Evolutionary conservation across 805 yeast species (phyloP).

Genomic region (Starmerella sirachaensis): DNA sequence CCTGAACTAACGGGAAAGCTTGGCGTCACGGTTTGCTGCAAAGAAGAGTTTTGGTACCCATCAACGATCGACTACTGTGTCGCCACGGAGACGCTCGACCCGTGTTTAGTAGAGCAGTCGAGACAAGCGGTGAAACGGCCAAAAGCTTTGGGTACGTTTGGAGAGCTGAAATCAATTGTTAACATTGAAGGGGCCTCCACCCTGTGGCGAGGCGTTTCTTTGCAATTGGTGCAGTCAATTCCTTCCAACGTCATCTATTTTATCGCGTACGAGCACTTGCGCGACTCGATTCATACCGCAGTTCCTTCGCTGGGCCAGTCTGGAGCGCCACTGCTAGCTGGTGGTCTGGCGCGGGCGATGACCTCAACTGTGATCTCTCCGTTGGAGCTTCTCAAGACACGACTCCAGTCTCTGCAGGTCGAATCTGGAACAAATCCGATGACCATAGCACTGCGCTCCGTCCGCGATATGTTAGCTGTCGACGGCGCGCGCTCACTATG

Average conservation of each 20-base stretch:
- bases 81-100: conserved; percentile 24
- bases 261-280: conserved; percentile 78
- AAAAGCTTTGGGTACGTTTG: conserved; percentile 36
- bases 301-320: conserved; percentile 28
- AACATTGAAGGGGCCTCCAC: conserved; percentile 63
- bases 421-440: conserved; percentile 34
- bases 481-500: conserved; percentile 59
- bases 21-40: conserved; percentile 32
- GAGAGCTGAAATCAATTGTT: conserved; percentile 57
- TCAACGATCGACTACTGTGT: conserved; percentile 29
- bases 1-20: conserved; percentile 10
- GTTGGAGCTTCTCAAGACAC: conserved; percentile 70
- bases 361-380: conserved; percentile 85
- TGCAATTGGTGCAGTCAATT: conserved; percentile 72
- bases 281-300: conserved; percentile 52
- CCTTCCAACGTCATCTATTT: conserved; percentile 91
- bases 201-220: conserved; percentile 78
- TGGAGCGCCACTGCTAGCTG: conserved; percentile 70
- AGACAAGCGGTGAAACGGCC: neutral
- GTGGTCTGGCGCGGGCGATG: conserved; percentile 66
- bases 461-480: conserved; percentile 37
- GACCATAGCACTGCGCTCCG: conserved; percentile 36
- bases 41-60: conserved; percentile 32
- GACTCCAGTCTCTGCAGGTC: conserved; percentile 63
- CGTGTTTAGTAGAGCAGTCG: conserved; percentile 6